Evolutionary conservation across 805 yeast genomes (phyloP).

Genomic region (Yarrowia sp.): DNA sequence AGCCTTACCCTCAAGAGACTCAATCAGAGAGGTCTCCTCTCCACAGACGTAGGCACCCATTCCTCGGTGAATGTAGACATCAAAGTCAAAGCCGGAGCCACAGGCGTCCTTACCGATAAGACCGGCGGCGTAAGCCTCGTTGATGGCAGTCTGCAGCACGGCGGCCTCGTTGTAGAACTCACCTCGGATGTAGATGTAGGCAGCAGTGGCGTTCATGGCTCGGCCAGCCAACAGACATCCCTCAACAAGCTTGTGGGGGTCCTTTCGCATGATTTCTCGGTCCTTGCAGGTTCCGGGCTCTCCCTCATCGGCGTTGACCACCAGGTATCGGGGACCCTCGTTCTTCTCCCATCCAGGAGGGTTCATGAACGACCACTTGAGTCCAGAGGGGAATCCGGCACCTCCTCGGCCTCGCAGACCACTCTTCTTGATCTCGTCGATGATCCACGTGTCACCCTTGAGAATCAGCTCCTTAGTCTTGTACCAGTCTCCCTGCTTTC

Average conservation of each 20-base stretch:
- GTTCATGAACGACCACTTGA: constrained; percentile 91
- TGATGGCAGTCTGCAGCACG: constrained; percentile 71
- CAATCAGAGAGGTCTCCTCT: constrained; percentile 87
- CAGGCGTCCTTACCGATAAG: constrained; percentile 80
- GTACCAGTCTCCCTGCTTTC: constrained; percentile 86
- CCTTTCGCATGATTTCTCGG: constrained; percentile 85
- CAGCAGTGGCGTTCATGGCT: constrained; percentile 91
- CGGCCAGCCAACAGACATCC: constrained; percentile 89
- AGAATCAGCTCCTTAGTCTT: constrained; percentile 80
- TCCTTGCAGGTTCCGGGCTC: constrained; percentile 95
- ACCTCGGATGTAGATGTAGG: constrained; percentile 86
- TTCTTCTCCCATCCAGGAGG: constrained; percentile 95
- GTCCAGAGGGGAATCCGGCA: constrained; percentile 89
- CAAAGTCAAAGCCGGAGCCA: constrained; percentile 81
- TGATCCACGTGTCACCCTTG: constrained; percentile 87
- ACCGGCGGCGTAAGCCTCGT: constrained; percentile 82
- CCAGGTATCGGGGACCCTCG: constrained; percentile 82
- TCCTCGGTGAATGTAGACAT: constrained; percentile 82
- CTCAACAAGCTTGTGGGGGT: constrained; percentile 86
- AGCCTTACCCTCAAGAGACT: constrained; percentile 86
- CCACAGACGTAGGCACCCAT: constrained; percentile 94
- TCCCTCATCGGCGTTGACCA: constrained; percentile 91
- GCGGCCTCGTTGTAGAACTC: constrained; percentile 83
- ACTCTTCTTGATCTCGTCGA: constrained; percentile 77
- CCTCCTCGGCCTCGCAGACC: constrained; percentile 92